A percentile compares a stretch with the other conserved stretches of the same genome.
These are phyloP conservation scores for Chlamydomonas sphaeroides DNA, from an alignment of 139 green algal species.

Conservation along the genomic window DNA sequence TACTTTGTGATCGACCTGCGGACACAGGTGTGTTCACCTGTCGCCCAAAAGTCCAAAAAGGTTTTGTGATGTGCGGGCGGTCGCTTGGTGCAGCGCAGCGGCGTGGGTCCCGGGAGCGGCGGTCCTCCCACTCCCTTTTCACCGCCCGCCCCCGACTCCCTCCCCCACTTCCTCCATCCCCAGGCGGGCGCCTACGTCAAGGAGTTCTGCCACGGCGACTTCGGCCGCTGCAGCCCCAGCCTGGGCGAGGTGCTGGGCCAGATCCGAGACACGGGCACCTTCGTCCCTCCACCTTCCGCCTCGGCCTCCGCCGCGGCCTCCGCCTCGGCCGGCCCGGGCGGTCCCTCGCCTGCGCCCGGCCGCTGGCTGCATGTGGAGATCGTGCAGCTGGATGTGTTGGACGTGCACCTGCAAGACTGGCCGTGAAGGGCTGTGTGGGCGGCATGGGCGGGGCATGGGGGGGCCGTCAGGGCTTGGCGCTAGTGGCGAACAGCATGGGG, in stretches of 20 bases:
- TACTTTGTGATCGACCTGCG: conserved; percentile 78
- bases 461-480: background rate
- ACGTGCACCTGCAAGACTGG: conserved; percentile 67
- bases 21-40: conserved; percentile 55
- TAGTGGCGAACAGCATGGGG: background rate
- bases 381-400: conserved; percentile 72
- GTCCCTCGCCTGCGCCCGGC: too few relatives aligned
- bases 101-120: too few relatives aligned
- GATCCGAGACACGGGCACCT: too few relatives aligned
- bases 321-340: too few relatives aligned
- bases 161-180: background rate
- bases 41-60: too few relatives aligned
- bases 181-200: conserved; percentile 74
- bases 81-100: too few relatives aligned
- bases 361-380: conserved; percentile 46
- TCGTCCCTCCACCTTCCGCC: too few relatives aligned
- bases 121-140: background rate
- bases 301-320: too few relatives aligned
- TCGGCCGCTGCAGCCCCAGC: conserved; percentile 78
- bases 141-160: background rate
- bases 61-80: too few relatives aligned
- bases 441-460: too few relatives aligned
- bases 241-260: conserved; percentile 63
- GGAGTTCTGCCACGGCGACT: conserved; percentile 92
- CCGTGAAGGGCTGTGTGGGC: conserved; percentile 49